phyloP scores from a whole-genome alignment of 2,329 filamentous ascomycete species.

The Apiospora malaysiana region DNA sequence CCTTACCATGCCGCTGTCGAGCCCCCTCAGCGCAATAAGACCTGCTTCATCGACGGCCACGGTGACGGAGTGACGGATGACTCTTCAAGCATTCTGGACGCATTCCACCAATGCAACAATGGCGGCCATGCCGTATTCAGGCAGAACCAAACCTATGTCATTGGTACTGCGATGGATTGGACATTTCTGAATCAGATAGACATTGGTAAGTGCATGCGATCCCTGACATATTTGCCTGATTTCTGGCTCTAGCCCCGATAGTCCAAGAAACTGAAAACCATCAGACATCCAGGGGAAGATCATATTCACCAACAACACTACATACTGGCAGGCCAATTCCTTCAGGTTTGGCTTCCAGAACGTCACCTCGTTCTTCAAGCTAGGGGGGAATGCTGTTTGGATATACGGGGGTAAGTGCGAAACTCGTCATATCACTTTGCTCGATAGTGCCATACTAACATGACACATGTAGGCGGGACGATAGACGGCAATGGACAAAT shows the following conservation, averaged over 20 bases:
- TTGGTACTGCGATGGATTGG: conserved; percentile 69
- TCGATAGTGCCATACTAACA: conserved; percentile 16
- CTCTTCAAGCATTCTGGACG: conserved; percentile 52
- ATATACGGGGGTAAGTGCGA: conserved; percentile 62
- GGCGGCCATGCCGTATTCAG: conserved; percentile 61
- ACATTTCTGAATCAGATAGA: conserved; percentile 57
- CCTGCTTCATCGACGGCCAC: conserved; percentile 10
- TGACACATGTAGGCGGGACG: conserved; percentile 19
- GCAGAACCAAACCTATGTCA: conserved; percentile 58
- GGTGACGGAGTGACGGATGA: conserved; percentile 31
- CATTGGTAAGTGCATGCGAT: not conserved
- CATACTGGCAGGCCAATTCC: conserved; percentile 70
- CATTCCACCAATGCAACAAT: conserved; percentile 64
- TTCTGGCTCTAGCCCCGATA: not conserved
- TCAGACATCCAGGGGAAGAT: not conserved
- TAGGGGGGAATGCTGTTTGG: conserved; percentile 58
- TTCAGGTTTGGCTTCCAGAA: conserved; percentile 73
- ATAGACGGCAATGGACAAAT: conserved; percentile 69
- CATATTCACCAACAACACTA: conserved; percentile 68
- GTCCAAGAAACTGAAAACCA: conserved; percentile 45
- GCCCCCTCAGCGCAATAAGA: not conserved
- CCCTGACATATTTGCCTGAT: not conserved
- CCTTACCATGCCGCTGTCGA: not conserved
- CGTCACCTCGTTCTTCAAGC: conserved; percentile 58
- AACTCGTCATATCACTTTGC: too few species aligned